Conservation (phyloP, 148 eudicot species). For the Rhododendron henanense region DNA sequence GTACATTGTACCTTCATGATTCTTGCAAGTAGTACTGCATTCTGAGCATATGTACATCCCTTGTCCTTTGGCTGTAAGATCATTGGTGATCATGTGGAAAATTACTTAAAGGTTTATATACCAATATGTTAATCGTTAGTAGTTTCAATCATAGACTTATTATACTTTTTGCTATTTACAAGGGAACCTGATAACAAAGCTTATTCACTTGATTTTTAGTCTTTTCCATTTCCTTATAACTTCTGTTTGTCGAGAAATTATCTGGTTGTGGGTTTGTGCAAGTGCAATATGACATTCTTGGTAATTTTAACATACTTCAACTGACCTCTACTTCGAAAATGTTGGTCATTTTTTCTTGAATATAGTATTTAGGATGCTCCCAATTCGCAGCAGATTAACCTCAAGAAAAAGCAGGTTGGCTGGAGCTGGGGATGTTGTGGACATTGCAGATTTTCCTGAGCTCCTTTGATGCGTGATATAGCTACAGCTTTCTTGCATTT, state of each 20-base stretch:
- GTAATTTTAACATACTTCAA: not conserved
- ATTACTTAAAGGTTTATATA: not conserved
- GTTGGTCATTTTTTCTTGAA: constrained; percentile 3
- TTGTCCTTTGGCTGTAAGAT: not conserved
- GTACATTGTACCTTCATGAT: not conserved
- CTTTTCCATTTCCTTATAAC: not conserved
- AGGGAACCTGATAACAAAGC: not conserved
- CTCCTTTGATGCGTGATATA: constrained; percentile 17
- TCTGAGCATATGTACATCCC: not conserved
- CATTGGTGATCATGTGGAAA: not conserved
- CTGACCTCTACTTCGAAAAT: not conserved
- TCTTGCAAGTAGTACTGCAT: not conserved
- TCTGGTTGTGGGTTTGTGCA: not conserved
- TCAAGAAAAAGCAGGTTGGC: constrained; percentile 30
- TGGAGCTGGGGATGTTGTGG: constrained; percentile 33
- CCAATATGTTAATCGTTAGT: not conserved
- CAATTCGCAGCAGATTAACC: constrained; percentile 32
- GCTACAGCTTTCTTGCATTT: constrained; percentile 15
- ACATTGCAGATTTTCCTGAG: constrained; percentile 16
- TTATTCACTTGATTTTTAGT: constrained; percentile 6
- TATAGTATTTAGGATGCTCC: constrained; percentile 34
- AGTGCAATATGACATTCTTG: not conserved
- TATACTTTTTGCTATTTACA: not conserved
- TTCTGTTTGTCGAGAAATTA: not conserved
- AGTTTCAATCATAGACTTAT: not conserved